Evolutionary conservation across 495 filamentous ascomycete genomes (phyloP), one percentile per base, ranked within the genome.

Genomic region (Penicillium malachiteum): DNA sequence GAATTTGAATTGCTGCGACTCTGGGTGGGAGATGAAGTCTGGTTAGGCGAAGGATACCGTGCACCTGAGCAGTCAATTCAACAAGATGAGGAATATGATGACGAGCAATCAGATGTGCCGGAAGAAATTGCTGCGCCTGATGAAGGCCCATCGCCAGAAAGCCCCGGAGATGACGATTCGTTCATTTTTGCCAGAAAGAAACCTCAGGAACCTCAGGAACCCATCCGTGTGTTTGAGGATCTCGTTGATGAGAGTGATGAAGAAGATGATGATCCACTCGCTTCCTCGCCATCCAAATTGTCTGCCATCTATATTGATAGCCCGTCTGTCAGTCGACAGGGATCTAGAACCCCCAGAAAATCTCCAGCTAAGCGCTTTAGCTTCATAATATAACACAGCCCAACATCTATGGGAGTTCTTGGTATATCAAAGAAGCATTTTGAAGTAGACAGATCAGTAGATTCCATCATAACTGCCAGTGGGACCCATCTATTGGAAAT

Each of bases 1-100:
- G 73, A 78, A 47, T 71, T 69, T 52, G 67, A 78, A 42, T 48
- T 77, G 54, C 52, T 78, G 45, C 66, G 65, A 54, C 55, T 67
- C 14, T 78, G 70, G 69, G 71, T 63, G 44, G 70, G 62, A 9
- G 55, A 65, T 54, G 58, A 61, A 4, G 50, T 58, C 14, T 65
- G 62, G 62, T 18, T 18, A 30, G 39, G 35, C 21, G 35, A 52
- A 33, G 16, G 12, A 47, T 41, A 8, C 26, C 9, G 43, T n/a
- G 43, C 10, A 26, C 43, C 21, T 13, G 43, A 46, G 26, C 43
- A 26, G 42, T n/a, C 21, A 33, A 17, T 12, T 18, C 10, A 48
- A 3, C 30, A 49, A 7, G 37, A 26, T 17, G 26, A 48, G 9
- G 21, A 42, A 9, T 10, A 49, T 7, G 37, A 14, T 17, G 26